These are phyloP conservation scores for Oryza meridionalis DNA, from an alignment of 176 grass and related monocot genomes.

Conservation along the genomic window DNA sequence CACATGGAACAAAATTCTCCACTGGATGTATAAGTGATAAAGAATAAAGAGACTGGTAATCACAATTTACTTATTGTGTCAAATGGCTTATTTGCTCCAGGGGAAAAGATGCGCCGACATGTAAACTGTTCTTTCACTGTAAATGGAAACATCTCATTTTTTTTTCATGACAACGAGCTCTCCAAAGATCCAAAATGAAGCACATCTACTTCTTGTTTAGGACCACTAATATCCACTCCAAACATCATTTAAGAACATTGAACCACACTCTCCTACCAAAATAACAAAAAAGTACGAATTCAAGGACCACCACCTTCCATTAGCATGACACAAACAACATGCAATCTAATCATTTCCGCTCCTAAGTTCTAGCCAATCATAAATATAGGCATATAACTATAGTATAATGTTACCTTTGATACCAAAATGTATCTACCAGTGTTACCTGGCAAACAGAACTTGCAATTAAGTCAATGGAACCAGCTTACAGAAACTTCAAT, in stretches of 20 bases:
- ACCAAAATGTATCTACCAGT: neutral
- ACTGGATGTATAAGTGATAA: neutral
- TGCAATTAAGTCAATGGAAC: constrained; percentile 4
- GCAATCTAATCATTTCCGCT: constrained; percentile 1
- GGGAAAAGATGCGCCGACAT: neutral
- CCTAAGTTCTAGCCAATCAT: constrained; percentile 12
- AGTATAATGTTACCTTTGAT: neutral
- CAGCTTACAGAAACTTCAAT: constrained; percentile 13
- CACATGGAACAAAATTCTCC: neutral
- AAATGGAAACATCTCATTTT: neutral
- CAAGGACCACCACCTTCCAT: neutral
- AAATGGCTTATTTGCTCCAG: constrained; percentile 17
- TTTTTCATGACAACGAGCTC: neutral
- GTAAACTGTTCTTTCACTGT: neutral
- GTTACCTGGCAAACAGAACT: constrained; percentile 16
- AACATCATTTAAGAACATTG: constrained; percentile 38
- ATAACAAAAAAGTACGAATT: constrained; percentile 29
- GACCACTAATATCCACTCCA: constrained; percentile 42
- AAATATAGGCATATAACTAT: constrained; percentile 22
- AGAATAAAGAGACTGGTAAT: neutral
- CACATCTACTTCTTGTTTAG: constrained; percentile 16
- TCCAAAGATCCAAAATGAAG: neutral
- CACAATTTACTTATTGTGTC: neutral
- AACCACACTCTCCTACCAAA: constrained; percentile 34
- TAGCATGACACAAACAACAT: constrained; percentile 18